Evolutionary conservation across 163 green algal genomes (phyloP).

Genomic region (Coccomyxa subellipsoidea): DNA sequence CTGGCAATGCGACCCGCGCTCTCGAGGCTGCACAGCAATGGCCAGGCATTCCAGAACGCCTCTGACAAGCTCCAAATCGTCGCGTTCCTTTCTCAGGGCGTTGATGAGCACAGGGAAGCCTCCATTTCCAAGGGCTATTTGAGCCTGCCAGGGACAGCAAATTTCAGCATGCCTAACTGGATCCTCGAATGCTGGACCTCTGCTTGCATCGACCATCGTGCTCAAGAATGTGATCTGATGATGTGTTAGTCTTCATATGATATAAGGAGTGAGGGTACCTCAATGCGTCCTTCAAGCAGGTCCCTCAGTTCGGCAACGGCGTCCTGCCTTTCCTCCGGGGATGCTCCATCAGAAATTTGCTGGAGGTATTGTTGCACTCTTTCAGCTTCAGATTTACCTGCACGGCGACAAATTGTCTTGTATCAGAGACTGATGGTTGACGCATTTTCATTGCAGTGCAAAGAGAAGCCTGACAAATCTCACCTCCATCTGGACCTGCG

Average conservation of each 20-base stretch:
- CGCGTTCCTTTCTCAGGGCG: slow-evolving; percentile 69
- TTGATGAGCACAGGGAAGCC: slow-evolving; percentile 64
- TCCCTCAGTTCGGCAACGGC: slow-evolving; percentile 73
- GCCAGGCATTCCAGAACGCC: slow-evolving; percentile 76
- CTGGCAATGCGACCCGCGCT: not conserved
- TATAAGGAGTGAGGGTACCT: too few species aligned
- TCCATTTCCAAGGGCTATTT: slow-evolving; percentile 68
- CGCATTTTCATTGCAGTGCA: not conserved
- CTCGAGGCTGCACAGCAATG: slow-evolving; percentile 21
- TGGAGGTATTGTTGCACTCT: slow-evolving; percentile 75
- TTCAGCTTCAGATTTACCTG: not conserved
- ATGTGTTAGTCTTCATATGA: not conserved
- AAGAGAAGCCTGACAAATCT: not conserved
- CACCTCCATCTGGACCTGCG: not conserved
- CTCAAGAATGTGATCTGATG: not conserved
- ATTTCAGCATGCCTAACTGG: not conserved
- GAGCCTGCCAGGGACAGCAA: slow-evolving; percentile 42
- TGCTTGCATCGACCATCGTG: not conserved
- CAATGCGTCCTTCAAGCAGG: slow-evolving; percentile 56
- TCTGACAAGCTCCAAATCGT: slow-evolving; percentile 76
- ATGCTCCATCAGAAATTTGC: slow-evolving; percentile 63
- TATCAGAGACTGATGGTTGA: too few species aligned
- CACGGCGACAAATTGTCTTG: too few species aligned
- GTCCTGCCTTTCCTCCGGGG: slow-evolving; percentile 67
- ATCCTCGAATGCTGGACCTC: too few species aligned